Evolutionary conservation across 805 yeast genomes (phyloP).

Genomic region (Wickerhamiella australiensis): DNA sequence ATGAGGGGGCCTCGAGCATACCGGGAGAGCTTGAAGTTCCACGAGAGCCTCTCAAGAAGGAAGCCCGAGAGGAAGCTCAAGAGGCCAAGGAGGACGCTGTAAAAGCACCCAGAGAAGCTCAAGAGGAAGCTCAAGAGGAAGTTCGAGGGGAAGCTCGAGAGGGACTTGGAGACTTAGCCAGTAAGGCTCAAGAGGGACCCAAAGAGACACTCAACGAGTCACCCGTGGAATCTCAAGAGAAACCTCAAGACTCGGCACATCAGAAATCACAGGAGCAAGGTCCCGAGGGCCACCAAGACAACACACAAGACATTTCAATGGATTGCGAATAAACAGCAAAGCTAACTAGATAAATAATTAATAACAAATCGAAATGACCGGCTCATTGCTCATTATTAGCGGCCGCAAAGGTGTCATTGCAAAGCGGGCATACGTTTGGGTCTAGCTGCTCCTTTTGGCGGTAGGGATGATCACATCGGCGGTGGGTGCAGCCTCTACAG

Average conservation of each 20-base stretch:
- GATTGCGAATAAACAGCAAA: background rate
- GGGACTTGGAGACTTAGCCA: no score
- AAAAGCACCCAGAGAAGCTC: no score
- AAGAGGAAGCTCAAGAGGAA: no score
- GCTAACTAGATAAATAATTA: background rate
- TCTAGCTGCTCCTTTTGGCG: background rate
- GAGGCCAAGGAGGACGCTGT: background rate
- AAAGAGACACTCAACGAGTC: no score
- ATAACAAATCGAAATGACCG: background rate
- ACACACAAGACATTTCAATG: background rate
- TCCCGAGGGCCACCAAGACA: no score
- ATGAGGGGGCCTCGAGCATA: no score
- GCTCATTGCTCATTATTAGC: conserved; percentile 1
- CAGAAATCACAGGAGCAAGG: background rate
- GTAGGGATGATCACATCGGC: conserved; percentile 5
- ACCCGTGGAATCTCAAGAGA: no score
- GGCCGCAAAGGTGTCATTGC: background rate
- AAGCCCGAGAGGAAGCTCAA: background rate
- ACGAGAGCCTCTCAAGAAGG: no score
- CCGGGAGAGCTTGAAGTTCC: no score
- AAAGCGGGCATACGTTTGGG: background rate
- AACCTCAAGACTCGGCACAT: no score
- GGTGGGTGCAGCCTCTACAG: conserved; percentile 2
- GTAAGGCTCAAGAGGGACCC: no score
- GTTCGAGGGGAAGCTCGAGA: no score